These are phyloP conservation scores for Coniferiporia weirii DNA, from an alignment of 1,284 basidiomycete species.

Conservation along the genomic window DNA sequence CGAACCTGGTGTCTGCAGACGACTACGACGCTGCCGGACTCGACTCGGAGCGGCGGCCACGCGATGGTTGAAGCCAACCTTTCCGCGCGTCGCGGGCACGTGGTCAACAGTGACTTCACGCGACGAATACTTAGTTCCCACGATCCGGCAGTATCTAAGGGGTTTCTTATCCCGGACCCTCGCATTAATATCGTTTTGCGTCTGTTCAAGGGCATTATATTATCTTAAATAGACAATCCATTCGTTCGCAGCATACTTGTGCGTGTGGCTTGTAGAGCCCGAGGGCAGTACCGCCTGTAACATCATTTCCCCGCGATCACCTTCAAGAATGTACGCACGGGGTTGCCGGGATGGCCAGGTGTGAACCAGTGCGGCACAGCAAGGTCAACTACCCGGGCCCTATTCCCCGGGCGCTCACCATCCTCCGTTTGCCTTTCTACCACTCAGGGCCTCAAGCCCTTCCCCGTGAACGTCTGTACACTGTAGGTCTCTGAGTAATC, in stretches of 20 bases:
- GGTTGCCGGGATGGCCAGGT: no score
- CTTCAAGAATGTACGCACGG: no score
- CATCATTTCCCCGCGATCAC: no score
- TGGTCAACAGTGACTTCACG: neutral
- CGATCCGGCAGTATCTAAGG: neutral
- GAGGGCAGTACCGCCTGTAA: no score
- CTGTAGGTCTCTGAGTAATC: constrained; percentile 16
- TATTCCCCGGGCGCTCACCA: no score
- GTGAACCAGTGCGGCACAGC: no score
- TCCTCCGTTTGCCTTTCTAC: neutral
- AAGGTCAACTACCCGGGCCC: no score
- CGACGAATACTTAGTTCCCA: neutral
- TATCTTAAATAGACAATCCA: no score
- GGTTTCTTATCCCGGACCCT: neutral
- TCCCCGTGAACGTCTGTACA: neutral
- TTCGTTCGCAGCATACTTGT: no score
- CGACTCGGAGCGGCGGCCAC: neutral
- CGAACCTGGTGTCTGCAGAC: neutral
- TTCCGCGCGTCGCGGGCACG: neutral
- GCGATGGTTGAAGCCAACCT: constrained; percentile 4
- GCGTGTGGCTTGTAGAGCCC: no score
- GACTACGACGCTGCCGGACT: neutral
- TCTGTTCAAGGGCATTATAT: no score
- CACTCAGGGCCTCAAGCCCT: neutral
- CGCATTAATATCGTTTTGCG: neutral